Base-by-base conservation (phyloP, 2,329 filamentous ascomycete species). In the Stagonosporopsis cucurbitacearum region DNA sequence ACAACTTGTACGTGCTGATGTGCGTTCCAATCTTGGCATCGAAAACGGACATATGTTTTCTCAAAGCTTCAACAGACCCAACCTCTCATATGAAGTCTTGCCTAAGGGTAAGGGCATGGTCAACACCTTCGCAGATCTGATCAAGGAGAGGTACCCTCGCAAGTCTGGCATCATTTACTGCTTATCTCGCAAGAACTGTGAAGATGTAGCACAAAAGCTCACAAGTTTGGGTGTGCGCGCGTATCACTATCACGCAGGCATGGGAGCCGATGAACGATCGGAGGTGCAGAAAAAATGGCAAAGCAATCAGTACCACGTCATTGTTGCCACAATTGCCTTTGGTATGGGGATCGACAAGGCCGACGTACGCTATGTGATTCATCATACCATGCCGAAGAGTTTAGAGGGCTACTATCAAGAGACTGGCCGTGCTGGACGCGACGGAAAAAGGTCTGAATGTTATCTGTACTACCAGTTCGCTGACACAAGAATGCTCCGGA, bases 291-390 rank as follows among this genome's bases (percentile, higher is more conserved):
- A 84, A 57, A 76, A 86, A 26, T 99, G 95, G 95, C 95, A 99
- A 74, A 79, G 78, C 39, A 92, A 92, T 6, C 78, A 81, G 47
- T 85, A 88, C 67, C 90, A 96, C 64, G 90, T 99, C 30, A 96
- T 99, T 39, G 95, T 99, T 45, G 96, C 95, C 19, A 99, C 95
- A 0, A 98, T 99, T 74, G 95, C 95, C 22, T 99, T 99, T 72
- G 95, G 95, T 6, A 99, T 99, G 95, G 95, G 95, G n/a, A 99
- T 99, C 63, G 95, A 99, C 79, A 99, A 99, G 75, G 86, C 93
- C 0, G 90, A 99, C 72, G 95, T 99, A 43, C 90, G 95, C 25
- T 99, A 96, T 72, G 95, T 99, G 30, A 91, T 99, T 36, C 96
- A 99, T 71, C 89, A 96, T 68, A 90, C 88, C 39, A 82, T 99